Evolutionary conservation across 1,284 basidiomycete genomes (phyloP).

Genomic region (Apiotrichum gracile): DNA sequence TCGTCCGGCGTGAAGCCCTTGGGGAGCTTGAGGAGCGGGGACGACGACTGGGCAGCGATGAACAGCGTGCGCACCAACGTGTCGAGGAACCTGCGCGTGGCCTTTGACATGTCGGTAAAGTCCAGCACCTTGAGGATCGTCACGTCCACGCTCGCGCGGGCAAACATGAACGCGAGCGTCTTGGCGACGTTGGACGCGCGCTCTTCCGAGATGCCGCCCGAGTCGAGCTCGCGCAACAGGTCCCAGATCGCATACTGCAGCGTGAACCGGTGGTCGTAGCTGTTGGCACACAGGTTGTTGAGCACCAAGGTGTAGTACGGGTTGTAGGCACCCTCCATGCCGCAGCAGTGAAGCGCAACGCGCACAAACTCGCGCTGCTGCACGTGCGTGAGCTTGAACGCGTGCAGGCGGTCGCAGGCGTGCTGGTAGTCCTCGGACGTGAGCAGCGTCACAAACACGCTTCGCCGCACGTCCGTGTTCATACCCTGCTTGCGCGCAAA

Average conservation of each 20-base stretch:
- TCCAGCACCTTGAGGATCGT: conserved; percentile 82
- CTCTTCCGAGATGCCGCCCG: conserved; percentile 45
- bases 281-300: conserved; percentile 54
- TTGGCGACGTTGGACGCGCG: conserved; percentile 55
- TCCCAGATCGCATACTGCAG: conserved; percentile 97
- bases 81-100: conserved; percentile 61
- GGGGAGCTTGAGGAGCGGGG: conserved; percentile 52
- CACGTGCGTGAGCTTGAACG: conserved; percentile 75
- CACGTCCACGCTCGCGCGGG: conserved; percentile 64
- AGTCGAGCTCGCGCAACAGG: conserved; percentile 85
- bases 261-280: conserved; percentile 74
- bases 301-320: conserved; percentile 90
- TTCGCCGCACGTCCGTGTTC: conserved; percentile 92
- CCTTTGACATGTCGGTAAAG: conserved; percentile 64
- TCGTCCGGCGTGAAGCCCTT: conserved; percentile 30
- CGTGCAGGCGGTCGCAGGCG: conserved; percentile 77
- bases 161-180: conserved; percentile 78
- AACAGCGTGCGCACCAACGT: conserved; percentile 64
- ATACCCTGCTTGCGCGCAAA: conserved; percentile 91
- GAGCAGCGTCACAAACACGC: conserved; percentile 89
- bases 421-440: conserved; percentile 94
- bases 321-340: conserved; percentile 87
- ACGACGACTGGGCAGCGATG: conserved; percentile 63
- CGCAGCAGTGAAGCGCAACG: conserved; percentile 87
- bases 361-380: conserved; percentile 93